Conservation (phyloP, 305 asterid genomes). For the Lippia alba region DNA sequence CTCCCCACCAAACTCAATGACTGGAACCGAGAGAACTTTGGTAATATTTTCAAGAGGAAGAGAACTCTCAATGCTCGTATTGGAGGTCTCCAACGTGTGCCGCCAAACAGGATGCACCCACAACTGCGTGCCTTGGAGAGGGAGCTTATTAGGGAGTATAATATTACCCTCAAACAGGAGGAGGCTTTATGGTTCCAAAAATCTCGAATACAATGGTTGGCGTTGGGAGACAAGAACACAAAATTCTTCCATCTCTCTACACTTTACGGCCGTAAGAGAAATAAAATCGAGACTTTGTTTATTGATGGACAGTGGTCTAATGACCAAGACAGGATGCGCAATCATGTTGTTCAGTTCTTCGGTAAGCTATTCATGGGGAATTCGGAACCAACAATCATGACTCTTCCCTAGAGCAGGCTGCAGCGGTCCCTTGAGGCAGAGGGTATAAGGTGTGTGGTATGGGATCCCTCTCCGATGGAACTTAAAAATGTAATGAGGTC, state of each 20-base stretch:
- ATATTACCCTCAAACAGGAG: neutral
- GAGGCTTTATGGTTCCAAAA: neutral
- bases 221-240: neutral
- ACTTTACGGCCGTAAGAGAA: neutral
- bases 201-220: neutral
- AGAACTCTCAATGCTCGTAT: neutral
- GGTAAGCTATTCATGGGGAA: too few species aligned
- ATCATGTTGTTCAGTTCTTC: neutral
- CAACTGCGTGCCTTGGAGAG: too few species aligned
- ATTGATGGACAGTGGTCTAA: too few species aligned
- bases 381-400: neutral
- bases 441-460: too few species aligned
- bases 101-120: too few species aligned
- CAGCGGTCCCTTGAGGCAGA: neutral
- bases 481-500: too few species aligned
- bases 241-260: neutral
- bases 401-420: too few species aligned
- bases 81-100: neutral
- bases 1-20: neutral
- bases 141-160: neutral
- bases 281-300: too few species aligned
- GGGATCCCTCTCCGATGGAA: too few species aligned
- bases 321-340: neutral
- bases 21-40: neutral
- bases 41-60: neutral